These are phyloP conservation scores for Suhomyces yuchorum DNA, from an alignment of 1,139 yeast species.

Conservation along the genomic window DNA sequence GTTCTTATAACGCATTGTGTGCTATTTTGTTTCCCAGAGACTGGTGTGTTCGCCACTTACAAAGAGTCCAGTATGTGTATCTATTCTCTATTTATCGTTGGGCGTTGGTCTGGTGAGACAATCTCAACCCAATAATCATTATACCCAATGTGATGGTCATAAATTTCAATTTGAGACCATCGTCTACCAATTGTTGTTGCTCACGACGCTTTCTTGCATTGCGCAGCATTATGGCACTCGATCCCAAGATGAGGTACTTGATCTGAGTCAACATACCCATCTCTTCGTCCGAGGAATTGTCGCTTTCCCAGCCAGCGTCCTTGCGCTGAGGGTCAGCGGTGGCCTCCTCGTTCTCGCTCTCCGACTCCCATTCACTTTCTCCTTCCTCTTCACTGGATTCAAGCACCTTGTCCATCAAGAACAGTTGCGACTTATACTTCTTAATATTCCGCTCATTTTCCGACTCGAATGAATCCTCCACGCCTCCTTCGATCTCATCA, in stretches of 20 bases:
- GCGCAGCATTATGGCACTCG: conserved; percentile 22
- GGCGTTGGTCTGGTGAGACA: conserved; percentile 29
- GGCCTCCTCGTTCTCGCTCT: conserved; percentile 16
- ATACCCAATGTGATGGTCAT: conserved; percentile 49
- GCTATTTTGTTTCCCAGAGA: no score
- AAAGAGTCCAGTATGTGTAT: not conserved
- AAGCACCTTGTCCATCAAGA: conserved; percentile 16
- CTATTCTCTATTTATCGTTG: conserved; percentile 7
- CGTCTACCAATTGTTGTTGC: conserved; percentile 38
- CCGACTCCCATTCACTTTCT: conserved; percentile 18
- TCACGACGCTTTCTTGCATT: conserved; percentile 19
- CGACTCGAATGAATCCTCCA: conserved; percentile 15
- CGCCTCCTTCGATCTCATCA: conserved; percentile 23
- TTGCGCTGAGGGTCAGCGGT: conserved; percentile 3
- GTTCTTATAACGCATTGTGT: no score
- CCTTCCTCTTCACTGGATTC: conserved; percentile 20
- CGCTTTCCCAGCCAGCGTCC: conserved; percentile 15
- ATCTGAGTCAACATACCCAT: conserved; percentile 40
- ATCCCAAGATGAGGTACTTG: conserved; percentile 36
- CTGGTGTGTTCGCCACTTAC: no score
- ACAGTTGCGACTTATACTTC: conserved; percentile 43
- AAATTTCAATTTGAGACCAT: conserved; percentile 46
- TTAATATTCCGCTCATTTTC: conserved; percentile 23
- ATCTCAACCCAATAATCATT: conserved; percentile 43
- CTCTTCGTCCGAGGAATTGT: conserved; percentile 21